A percentile compares a stretch with the other conserved stretches of the same genome.
These are phyloP conservation scores for Suhomyces vadensis DNA, from an alignment of 805 yeast genomes.

Conservation along the genomic window DNA sequence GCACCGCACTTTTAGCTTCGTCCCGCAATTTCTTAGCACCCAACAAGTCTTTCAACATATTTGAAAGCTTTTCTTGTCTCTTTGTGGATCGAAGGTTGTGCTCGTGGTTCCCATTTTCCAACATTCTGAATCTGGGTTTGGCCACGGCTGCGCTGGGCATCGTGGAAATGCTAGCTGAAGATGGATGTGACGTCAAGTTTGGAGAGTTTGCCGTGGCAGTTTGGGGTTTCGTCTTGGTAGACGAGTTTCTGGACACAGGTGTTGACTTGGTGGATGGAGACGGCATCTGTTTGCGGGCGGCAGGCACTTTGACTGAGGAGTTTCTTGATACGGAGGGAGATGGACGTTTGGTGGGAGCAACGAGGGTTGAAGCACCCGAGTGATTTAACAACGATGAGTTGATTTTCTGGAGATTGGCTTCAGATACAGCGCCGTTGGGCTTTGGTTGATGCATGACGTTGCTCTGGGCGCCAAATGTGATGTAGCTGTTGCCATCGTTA, in stretches of 20 bases:
- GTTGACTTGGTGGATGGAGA: constrained; percentile 13
- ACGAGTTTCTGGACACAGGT: constrained; percentile 22
- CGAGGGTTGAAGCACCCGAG: neutral
- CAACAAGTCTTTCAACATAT: constrained; percentile 73
- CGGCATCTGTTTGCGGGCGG: constrained; percentile 4
- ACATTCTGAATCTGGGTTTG: constrained; percentile 52
- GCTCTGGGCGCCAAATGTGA: constrained; percentile 7
- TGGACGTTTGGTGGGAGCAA: neutral
- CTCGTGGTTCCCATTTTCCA: constrained; percentile 74
- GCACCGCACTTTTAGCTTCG: constrained; percentile 73
- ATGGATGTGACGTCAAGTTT: constrained; percentile 13
- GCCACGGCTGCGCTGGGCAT: constrained; percentile 10
- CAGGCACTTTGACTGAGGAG: constrained; percentile 6
- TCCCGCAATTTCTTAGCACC: constrained; percentile 71
- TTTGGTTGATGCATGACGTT: constrained; percentile 9
- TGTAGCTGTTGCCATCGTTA: constrained; percentile 5
- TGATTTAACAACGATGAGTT: constrained; percentile 10
- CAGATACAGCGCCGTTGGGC: constrained; percentile 6
- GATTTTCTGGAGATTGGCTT: constrained; percentile 13
- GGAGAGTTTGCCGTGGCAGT: constrained; percentile 11
- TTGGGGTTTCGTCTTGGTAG: constrained; percentile 19
- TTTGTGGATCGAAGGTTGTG: constrained; percentile 76
- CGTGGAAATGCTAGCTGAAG: constrained; percentile 12
- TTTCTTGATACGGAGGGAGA: constrained; percentile 14
- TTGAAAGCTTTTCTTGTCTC: constrained; percentile 73